Evolutionary conservation across 2,329 filamentous ascomycete genomes (phyloP).

Genomic region (Clarireedia monteithiana): DNA sequence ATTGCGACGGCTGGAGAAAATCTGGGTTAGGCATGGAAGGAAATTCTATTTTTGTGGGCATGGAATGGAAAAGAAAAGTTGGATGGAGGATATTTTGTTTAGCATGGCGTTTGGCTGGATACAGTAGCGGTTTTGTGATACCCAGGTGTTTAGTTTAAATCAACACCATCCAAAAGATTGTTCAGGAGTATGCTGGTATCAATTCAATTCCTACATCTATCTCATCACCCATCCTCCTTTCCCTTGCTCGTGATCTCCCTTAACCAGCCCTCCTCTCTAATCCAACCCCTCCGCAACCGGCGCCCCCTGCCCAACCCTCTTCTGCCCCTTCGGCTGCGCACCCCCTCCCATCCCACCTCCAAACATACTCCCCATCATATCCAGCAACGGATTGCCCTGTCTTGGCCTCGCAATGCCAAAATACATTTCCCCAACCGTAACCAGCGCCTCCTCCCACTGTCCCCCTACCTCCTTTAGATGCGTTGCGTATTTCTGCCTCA

Average conservation of each 20-base stretch:
- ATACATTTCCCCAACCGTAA: constrained; percentile 92
- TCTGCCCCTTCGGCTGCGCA: constrained; percentile 27
- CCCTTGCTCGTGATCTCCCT: too few relatives aligned
- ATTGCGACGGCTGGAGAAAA: neutral
- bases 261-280: constrained; percentile 28
- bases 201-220: neutral
- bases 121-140: constrained; percentile 17
- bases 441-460: constrained; percentile 73
- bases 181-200: constrained; percentile 6
- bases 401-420: constrained; percentile 84
- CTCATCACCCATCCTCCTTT: too few relatives aligned
- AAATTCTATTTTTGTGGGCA: too few relatives aligned
- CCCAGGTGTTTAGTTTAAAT: constrained; percentile 16
- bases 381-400: constrained; percentile 86
- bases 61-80: too few relatives aligned
- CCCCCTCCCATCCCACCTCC: constrained; percentile 60
- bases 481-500: constrained; percentile 71
- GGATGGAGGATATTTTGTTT: too few relatives aligned
- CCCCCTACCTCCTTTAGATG: constrained; percentile 70
- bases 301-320: constrained; percentile 32
- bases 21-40: too few relatives aligned
- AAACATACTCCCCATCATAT: constrained; percentile 97
- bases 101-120: neutral
- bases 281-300: constrained; percentile 54
- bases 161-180: constrained; percentile 9